Conservation (phyloP, 129 eudicot genomes). For the Glebionis coronaria region DNA sequence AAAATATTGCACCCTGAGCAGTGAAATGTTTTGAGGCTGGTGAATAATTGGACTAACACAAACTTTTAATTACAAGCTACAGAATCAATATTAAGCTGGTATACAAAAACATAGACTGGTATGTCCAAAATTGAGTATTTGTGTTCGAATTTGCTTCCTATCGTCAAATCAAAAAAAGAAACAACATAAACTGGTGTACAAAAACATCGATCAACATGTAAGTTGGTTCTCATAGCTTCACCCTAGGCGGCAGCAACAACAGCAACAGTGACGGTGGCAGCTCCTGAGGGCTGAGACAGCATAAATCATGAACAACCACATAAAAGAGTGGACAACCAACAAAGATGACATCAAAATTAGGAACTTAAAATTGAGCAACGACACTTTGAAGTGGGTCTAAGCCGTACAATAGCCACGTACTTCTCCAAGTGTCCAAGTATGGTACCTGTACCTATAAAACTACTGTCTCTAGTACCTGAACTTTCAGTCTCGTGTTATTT, state of each 20-base stretch:
- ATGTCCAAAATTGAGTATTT: constrained; percentile 24
- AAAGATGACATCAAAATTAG: too few relatives aligned
- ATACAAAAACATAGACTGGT: not conserved
- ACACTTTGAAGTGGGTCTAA: too few relatives aligned
- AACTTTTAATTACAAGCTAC: constrained; percentile 29
- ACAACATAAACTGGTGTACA: constrained; percentile 24
- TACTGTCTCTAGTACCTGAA: too few relatives aligned
- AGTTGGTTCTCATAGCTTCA: constrained; percentile 20
- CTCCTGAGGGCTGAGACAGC: constrained; percentile 11
- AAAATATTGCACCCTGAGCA: too few relatives aligned
- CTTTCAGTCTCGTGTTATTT: too few relatives aligned
- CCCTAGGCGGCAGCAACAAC: constrained; percentile 1
- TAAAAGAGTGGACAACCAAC: too few relatives aligned
- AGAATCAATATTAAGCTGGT: not conserved
- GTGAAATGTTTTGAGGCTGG: not conserved
- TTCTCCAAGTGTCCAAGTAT: too few relatives aligned
- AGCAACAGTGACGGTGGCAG: not conserved
- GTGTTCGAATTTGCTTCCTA: constrained; percentile 8
- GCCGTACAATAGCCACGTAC: too few relatives aligned
- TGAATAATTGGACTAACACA: constrained; percentile 17
- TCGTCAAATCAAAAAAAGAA: not conserved
- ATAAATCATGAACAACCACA: not conserved
- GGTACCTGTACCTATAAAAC: too few relatives aligned
- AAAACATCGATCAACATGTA: constrained; percentile 18
- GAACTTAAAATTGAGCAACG: too few relatives aligned